Base-by-base conservation (phyloP, 352 stramenopile species). In the Globisporangium abappressorium region DNA sequence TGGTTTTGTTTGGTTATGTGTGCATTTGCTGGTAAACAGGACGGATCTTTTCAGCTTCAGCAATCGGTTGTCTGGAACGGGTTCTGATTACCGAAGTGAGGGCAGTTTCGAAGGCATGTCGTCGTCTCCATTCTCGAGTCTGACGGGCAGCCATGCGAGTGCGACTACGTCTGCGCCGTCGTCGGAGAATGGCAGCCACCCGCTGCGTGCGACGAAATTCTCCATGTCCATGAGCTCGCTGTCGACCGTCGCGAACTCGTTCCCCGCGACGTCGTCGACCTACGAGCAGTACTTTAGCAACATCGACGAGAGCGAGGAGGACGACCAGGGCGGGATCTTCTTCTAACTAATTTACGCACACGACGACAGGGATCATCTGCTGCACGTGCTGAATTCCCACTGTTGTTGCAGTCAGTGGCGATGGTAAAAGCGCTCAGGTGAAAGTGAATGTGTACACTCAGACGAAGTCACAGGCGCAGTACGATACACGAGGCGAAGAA, bases 281-380 rank as follows among this genome's bases (percentile, higher is more conserved):
- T 95, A 94, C 69, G 87, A 94, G 70, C 85, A 94, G 63, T 95
- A 95, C 66, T 87, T 95, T 51, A 94, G 81, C 75, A 93, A 94
- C 75, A 90, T 95, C 68, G 81, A 91, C 67, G 87, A 94, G 69
- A 84, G 79, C 70, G 85, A 81, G 43, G 87, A 93, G 70, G 87
- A 95, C 69, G 87, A 95, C 70, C 77, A 89, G 69, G 87, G 84
- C 46, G 87, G 87, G 30, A 95, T 95, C 68, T 94, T 94, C 66
- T 95, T 95, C 67, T 95, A 90, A 80, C 33, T 57, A 91, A 80
- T 53, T 61, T 62, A 65, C 64, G 55, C 30, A 57, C 30, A 15
- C 69, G 69, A 51, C 43, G 51, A 68, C 26, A 43, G 26, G 9
- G 9, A 11, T 7, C 36, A 54, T 34, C n/a, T 43, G 57, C 55